These are phyloP conservation scores for Rhizoclosmatium globosum DNA, from an alignment of 192 early-diverging fungal species.

Conservation along the genomic window DNA sequence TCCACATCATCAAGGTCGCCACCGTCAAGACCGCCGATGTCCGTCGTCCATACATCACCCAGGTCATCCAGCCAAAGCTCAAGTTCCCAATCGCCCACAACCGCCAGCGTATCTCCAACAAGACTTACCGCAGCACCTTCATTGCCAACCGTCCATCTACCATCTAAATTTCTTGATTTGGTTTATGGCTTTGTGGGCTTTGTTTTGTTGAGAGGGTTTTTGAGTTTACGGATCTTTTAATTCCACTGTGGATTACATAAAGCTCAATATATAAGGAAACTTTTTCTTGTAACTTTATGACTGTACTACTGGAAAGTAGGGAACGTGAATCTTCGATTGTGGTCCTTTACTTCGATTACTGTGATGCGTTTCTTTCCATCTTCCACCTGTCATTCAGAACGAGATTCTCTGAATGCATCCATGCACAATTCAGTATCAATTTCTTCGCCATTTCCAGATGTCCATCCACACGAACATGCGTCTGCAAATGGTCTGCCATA, in stretches of 20 bases:
- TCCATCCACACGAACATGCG: too few relatives aligned
- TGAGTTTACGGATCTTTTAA: background rate
- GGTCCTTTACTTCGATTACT: too few relatives aligned
- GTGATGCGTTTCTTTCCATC: too few relatives aligned
- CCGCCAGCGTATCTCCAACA: slow-evolving; percentile 81
- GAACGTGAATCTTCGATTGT: too few relatives aligned
- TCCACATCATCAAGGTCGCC: slow-evolving; percentile 99
- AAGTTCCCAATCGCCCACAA: slow-evolving; percentile 99
- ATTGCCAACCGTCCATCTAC: slow-evolving; percentile 93
- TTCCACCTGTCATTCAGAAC: too few relatives aligned
- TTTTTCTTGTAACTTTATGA: background rate
- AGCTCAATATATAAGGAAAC: background rate
- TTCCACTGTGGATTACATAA: background rate
- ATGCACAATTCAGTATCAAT: too few relatives aligned
- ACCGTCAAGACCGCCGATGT: slow-evolving; percentile 89
- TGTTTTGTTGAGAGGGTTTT: background rate
- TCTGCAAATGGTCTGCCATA: too few relatives aligned
- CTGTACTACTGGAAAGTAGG: too few relatives aligned
- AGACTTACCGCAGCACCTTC: slow-evolving; percentile 85
- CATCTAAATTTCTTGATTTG: slow-evolving; percentile 68
- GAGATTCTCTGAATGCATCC: too few relatives aligned
- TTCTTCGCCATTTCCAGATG: too few relatives aligned
- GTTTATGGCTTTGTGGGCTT: too few relatives aligned
- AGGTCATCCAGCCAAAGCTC: slow-evolving; percentile 88
- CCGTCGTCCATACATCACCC: slow-evolving; percentile 97